Evolutionary conservation across 2,329 filamentous ascomycete species (phyloP).

Genomic region (Ascochyta fabae): DNA sequence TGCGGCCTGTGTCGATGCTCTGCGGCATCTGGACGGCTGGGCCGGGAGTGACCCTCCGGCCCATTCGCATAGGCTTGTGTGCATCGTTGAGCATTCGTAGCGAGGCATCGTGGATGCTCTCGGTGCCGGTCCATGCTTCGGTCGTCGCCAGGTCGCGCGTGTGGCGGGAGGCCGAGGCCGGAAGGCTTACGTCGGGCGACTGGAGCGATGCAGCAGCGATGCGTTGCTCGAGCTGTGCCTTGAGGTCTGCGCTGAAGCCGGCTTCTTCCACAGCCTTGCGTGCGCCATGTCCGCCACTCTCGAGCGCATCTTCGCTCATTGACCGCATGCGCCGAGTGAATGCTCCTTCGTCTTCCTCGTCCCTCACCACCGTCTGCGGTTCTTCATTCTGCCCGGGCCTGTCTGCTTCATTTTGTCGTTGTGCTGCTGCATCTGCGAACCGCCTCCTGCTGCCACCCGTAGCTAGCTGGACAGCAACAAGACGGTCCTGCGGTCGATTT

Average conservation of each 20-base stretch:
- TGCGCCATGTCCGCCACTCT: slow-evolving; percentile 61
- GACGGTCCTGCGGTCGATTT: slow-evolving; percentile 23
- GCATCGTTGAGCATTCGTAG: slow-evolving; percentile 77
- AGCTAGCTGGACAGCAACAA: slow-evolving; percentile 13
- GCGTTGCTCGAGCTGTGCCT: slow-evolving; percentile 63
- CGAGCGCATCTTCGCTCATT: slow-evolving; percentile 66
- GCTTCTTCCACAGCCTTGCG: slow-evolving; percentile 65
- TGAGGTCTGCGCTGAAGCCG: slow-evolving; percentile 68
- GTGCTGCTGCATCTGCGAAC: slow-evolving; percentile 32
- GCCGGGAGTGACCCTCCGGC: slow-evolving; percentile 25
- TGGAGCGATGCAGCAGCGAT: slow-evolving; percentile 63
- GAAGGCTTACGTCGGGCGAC: slow-evolving; percentile 61
- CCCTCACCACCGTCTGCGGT: background rate
- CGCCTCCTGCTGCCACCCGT: slow-evolving; percentile 19
- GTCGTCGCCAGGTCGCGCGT: slow-evolving; percentile 72
- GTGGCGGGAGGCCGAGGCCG: slow-evolving; percentile 69
- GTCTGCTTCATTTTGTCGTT: slow-evolving; percentile 16
- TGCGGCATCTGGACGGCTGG: slow-evolving; percentile 34
- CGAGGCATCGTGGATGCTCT: slow-evolving; percentile 75
- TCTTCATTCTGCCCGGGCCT: background rate
- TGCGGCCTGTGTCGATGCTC: slow-evolving; percentile 46
- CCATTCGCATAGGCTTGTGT: slow-evolving; percentile 58
- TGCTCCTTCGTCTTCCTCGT: slow-evolving; percentile 55
- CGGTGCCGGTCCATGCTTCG: slow-evolving; percentile 78
- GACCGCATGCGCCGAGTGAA: slow-evolving; percentile 64